Base-by-base conservation (phyloP, 2,329 filamentous ascomycete genomes). In the Fusarium zealandicum region DNA sequence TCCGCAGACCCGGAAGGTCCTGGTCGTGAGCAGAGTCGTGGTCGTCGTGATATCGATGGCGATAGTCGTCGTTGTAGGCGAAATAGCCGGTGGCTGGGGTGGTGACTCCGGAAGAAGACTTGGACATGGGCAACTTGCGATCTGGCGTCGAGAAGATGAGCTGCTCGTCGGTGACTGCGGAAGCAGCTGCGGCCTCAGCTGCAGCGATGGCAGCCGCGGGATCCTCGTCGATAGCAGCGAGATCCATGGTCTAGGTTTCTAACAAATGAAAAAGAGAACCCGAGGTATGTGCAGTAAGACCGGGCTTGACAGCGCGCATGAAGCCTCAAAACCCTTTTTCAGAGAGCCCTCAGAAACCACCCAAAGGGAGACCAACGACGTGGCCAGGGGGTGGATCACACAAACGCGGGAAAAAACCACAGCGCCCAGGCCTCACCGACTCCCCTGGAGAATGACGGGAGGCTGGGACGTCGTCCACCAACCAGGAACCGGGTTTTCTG, bases 221-320 rank as follows among this genome's bases (percentile, higher is more conserved):
- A 57, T 67, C 65, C 53, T 67, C 65, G 59, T 67, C 65, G 38
- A 68, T 63, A 20, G 61, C 52, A 57, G 53, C 47, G 40, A 67
- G 61, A 59, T 67, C 65, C 65, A 67, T 67, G 52, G 31, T 55
- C 14, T 54, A 6, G 28, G 28, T 12, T 31, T 9, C 13, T 35
- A 32, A 51, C 42, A 51, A 48, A 54, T 47, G 46, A 43, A 46
- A 30, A 51, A 46, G 30, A 51, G 46, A 61, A 13, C 33, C 39
- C 43, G 31, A 35, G 51, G 48, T 41, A 33, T 54, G 37, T 36
- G 56, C 46, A 55, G 43, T 18, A 54, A 40, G 33, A 50, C 35
- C 32, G 36, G 38, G 40, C 57, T 25, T 51, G 49, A 62, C 53
- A 54, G 49, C 63, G 63, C 64, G 48, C 64, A 51, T 38, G 54